Percentiles rank a stretch among this genome's conserved stretches.
These are phyloP conservation scores for Phialophora chinensis DNA, from an alignment of 2,329 filamentous ascomycete genomes.

Conservation along the genomic window DNA sequence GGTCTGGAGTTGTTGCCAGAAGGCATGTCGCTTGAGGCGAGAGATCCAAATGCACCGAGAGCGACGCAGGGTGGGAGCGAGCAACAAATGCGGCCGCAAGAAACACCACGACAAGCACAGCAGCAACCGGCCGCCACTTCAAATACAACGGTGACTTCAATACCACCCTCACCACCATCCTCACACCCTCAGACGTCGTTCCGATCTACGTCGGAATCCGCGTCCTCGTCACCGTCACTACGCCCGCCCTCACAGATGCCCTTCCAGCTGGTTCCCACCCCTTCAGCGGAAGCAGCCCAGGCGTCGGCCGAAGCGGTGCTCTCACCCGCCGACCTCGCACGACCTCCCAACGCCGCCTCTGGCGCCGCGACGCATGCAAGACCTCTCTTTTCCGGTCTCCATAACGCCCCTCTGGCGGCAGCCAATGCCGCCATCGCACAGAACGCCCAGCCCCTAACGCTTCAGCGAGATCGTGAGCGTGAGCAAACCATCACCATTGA, in stretches of 20 bases:
- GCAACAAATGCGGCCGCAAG: not conserved
- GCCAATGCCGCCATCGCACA: conserved; percentile 28
- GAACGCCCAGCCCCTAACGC: conserved; percentile 16
- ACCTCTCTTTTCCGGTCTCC: conserved; percentile 36
- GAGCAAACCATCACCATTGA: conserved; percentile 70
- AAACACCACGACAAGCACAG: not conserved
- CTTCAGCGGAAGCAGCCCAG: conserved; percentile 34
- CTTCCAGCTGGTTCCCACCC: conserved; percentile 29
- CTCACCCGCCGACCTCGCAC: conserved; percentile 27
- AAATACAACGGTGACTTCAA: not conserved
- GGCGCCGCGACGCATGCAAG: conserved; percentile 53
- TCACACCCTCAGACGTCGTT: not conserved
- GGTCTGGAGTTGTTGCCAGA: conserved; percentile 57
- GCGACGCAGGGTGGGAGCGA: conserved; percentile 6
- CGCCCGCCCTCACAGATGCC: conserved; percentile 41
- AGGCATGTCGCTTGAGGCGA: conserved; percentile 70
- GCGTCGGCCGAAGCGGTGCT: conserved; percentile 32
- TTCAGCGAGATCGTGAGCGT: conserved; percentile 12
- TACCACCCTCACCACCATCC: not conserved
- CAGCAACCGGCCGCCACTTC: conserved; percentile 1
- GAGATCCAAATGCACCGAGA: conserved; percentile 57
- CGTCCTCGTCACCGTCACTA: not conserved
- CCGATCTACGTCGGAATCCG: not conserved
- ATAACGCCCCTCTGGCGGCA: conserved; percentile 27
- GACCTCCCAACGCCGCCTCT: conserved; percentile 23